Evolutionary conservation across 805 yeast genomes (phyloP).

Genomic region (Ogataea saltuana): DNA sequence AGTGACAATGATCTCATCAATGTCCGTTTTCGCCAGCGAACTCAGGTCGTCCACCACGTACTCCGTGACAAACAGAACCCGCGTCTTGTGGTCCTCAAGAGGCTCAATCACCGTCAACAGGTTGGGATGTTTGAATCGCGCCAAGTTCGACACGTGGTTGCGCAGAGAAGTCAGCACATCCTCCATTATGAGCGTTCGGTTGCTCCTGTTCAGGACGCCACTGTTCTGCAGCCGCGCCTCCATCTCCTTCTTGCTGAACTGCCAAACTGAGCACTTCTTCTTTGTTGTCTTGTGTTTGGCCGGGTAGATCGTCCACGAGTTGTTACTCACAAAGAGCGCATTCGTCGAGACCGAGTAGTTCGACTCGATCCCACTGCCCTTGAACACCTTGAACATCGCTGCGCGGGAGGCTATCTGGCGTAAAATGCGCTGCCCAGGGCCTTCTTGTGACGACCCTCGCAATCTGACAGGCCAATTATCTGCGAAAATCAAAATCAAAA

Average conservation of each 20-base stretch:
- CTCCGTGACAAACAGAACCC: conserved; percentile 84
- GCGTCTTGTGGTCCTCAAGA: conserved; percentile 77
- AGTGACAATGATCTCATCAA: conserved; percentile 68
- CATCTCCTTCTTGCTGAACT: conserved; percentile 77
- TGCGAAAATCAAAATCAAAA: too few relatives aligned
- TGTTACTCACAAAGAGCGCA: conserved; percentile 64
- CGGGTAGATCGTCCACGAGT: conserved; percentile 83
- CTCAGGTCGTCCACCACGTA: conserved; percentile 48
- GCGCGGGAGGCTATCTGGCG: too few relatives aligned
- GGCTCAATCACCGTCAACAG: conserved; percentile 84
- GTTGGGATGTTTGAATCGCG: conserved; percentile 88
- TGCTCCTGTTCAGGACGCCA: conserved; percentile 50
- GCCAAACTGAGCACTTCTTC: conserved; percentile 75
- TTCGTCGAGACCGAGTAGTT: conserved; percentile 68
- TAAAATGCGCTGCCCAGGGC: too few relatives aligned
- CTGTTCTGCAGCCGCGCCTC: conserved; percentile 54
- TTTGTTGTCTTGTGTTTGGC: conserved; percentile 72
- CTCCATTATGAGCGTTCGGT: conserved; percentile 49
- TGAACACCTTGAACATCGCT: conserved; percentile 53
- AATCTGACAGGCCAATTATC: too few relatives aligned
- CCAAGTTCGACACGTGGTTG: conserved; percentile 66
- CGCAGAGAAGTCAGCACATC: conserved; percentile 68
- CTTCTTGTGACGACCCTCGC: too few relatives aligned
- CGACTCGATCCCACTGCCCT: conserved; percentile 61
- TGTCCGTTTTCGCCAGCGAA: conserved; percentile 41